Evolutionary conservation across 345 rosid genomes (phyloP).

Genomic region (Ceriops zippeliana): DNA sequence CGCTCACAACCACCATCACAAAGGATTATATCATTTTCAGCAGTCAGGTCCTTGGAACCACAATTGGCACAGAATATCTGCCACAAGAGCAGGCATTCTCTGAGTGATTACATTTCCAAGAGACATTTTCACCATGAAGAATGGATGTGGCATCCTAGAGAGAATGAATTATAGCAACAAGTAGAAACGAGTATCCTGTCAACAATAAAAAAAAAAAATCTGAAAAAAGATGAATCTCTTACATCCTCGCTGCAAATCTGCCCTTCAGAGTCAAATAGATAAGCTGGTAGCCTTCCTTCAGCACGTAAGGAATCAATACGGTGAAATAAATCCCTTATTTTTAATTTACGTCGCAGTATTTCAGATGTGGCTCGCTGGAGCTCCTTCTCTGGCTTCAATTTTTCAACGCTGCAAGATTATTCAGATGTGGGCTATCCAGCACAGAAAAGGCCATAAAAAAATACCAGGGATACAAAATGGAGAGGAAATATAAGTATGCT

Average conservation of each 20-base stretch:
- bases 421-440: slow-evolving; percentile 5
- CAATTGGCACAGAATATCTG: slow-evolving; percentile 99
- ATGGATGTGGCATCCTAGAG: background rate
- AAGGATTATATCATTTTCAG: slow-evolving; percentile 86
- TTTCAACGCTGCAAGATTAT: slow-evolving; percentile 63
- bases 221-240: slow-evolving; percentile 27
- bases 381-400: slow-evolving; percentile 93
- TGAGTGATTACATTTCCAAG: slow-evolving; percentile 19
- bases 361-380: slow-evolving; percentile 85
- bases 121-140: background rate
- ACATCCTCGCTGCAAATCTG: slow-evolving; percentile 95
- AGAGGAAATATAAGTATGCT: background rate
- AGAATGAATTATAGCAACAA: background rate
- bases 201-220: background rate
- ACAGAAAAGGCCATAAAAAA: slow-evolving; percentile 8
- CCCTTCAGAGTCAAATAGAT: slow-evolving; percentile 88
- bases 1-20: slow-evolving; percentile 96
- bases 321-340: slow-evolving; percentile 83
- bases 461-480: background rate
- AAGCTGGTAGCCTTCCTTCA: slow-evolving; percentile 77
- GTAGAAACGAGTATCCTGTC: background rate
- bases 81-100: slow-evolving; percentile 21
- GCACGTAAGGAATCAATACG: slow-evolving; percentile 64
- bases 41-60: slow-evolving; percentile 74
- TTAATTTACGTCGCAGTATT: slow-evolving; percentile 65